Evolutionary conservation across 75 land plant species (phyloP).

Genomic region (Pinus taeda): DNA sequence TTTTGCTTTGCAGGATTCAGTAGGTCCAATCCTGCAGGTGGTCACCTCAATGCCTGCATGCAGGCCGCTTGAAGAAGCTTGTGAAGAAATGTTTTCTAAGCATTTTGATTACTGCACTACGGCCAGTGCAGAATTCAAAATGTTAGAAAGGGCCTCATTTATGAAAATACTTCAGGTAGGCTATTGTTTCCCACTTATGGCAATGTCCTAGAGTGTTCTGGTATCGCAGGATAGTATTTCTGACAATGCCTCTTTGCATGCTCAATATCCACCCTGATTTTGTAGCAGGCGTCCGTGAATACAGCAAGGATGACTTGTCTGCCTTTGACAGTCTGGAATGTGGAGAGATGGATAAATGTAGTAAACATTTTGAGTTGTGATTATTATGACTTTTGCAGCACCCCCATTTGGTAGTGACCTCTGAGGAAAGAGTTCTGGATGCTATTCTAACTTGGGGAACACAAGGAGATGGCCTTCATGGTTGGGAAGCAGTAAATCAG

Average conservation of each 20-base stretch:
- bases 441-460: slow-evolving; percentile 79
- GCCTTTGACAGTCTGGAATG: slow-evolving; percentile 11
- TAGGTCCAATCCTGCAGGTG: slow-evolving; percentile 76
- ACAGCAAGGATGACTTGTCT: slow-evolving; percentile 9
- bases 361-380: slow-evolving; percentile 14
- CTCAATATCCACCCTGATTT: slow-evolving; percentile 9
- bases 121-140: slow-evolving; percentile 57
- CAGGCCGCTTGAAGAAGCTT: slow-evolving; percentile 76
- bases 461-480: slow-evolving; percentile 41
- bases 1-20: slow-evolving; percentile 83
- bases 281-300: slow-evolving; percentile 10
- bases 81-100: slow-evolving; percentile 77
- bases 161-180: slow-evolving; percentile 76
- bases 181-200: background rate
- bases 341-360: slow-evolving; percentile 13
- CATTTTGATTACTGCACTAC: slow-evolving; percentile 91
- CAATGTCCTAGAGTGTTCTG: slow-evolving; percentile 3
- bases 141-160: slow-evolving; percentile 64
- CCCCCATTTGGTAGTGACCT: slow-evolving; percentile 79
- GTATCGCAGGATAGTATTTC: slow-evolving; percentile 10
- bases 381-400: slow-evolving; percentile 54
- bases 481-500: slow-evolving; percentile 71
- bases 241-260: slow-evolving; percentile 4
- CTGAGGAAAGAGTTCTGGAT: slow-evolving; percentile 90
- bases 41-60: slow-evolving; percentile 72